Evolutionary conservation across 768 basidiomycete genomes (phyloP), one percentile per base, ranked within the genome.

Genomic region (Rubroboletus satanas): DNA sequence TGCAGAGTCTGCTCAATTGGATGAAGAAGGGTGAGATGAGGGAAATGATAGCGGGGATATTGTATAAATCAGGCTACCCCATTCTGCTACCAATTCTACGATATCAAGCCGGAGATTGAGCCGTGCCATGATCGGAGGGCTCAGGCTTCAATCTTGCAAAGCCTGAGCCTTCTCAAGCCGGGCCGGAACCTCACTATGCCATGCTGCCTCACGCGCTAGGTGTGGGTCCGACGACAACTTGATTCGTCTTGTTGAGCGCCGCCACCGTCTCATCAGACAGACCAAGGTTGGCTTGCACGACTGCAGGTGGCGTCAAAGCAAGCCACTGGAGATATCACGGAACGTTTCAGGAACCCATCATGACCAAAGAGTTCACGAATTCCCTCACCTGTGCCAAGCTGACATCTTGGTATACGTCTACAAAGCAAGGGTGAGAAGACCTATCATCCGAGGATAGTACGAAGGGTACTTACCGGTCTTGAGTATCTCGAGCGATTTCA

Each of bases 401-500:
- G 45, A 79, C 62, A 47, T 73, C 69, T 39, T 67, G 60, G 52
- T 65, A 68, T 7, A 45, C 26, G 29, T 67, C 70, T 66, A 28
- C 21, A 15, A 36, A 45, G 29, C 17, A 26, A 7, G 21, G 17
- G 14, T 49, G 7, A 45, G 37, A 49, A 23, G 23, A 17, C 29
- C 26, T 28, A 23, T 46, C 29, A 15, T 21, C 33, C 37, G 2
- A 23, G 35, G 6, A 21, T 38, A 14, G 21, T 28, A 53, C 21
- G 5, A 26, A 28, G 10, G 17, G n/a, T 31, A 56, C 56, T 57
- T 60, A 71, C 74, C 67, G 2, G 79, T 66, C 31, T 73, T 76
- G 66, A 80, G 79, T 37, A 81, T 75, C 59, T 81, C 79, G 36
- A 81, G 69, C 62, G 72, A 81, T 55, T 64, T 71, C 21, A 82